phyloP scores from a whole-genome alignment of 805 yeast species.

The Hagleromyces aurorensis region DNA sequence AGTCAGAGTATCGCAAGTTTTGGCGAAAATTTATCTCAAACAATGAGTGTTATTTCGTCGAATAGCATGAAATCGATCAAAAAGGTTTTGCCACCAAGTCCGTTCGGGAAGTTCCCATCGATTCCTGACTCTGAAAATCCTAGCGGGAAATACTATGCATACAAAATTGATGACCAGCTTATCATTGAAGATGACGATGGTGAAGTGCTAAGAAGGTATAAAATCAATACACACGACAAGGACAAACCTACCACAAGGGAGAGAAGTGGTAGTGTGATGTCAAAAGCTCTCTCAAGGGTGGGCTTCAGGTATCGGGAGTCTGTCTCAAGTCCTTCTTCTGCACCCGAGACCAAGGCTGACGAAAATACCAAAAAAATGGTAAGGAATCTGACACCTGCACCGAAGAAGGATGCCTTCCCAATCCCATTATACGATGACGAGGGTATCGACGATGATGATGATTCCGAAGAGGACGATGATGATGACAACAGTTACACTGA shows the following conservation, averaged over 20 bases:
- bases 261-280: constrained; percentile 28
- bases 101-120: too few relatives aligned
- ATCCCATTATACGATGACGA: constrained; percentile 10
- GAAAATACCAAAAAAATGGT: constrained; percentile 10
- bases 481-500: constrained; percentile 20
- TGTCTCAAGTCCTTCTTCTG: neutral
- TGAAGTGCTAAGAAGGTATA: constrained; percentile 78
- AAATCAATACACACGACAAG: constrained; percentile 50
- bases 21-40: constrained; percentile 7
- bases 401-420: constrained; percentile 4
- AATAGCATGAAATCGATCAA: constrained; percentile 28
- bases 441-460: constrained; percentile 16
- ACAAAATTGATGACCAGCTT: constrained; percentile 67
- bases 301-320: constrained; percentile 36
- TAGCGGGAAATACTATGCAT: constrained; percentile 47
- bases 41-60: constrained; percentile 20
- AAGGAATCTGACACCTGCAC: constrained; percentile 15
- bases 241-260: constrained; percentile 5
- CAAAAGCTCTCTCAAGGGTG: constrained; percentile 46
- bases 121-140: constrained; percentile 9
- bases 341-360: neutral
- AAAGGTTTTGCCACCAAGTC: constrained; percentile 19
- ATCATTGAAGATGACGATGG: constrained; percentile 89
- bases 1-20: too few relatives aligned
- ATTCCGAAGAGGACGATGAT: constrained; percentile 19